Percentiles rank a stretch among this genome's conserved stretches.
Conservation (phyloP, 148 eudicot species). For the Persicaria tinctoria region DNA sequence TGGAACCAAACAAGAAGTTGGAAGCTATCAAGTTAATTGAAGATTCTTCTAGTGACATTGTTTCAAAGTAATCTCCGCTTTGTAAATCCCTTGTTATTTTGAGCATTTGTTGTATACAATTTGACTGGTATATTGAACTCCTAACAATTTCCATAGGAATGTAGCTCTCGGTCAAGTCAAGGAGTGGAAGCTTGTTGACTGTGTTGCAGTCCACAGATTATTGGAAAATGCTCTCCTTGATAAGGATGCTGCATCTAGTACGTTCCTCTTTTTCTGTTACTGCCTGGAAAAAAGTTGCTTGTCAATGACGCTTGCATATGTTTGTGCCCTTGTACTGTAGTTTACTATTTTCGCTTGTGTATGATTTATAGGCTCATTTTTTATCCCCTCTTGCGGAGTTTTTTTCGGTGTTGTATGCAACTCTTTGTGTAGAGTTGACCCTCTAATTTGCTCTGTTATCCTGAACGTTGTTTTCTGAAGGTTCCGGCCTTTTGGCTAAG, state of each 20-base stretch:
- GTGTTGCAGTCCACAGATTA: slow-evolving; percentile 70
- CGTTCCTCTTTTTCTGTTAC: slow-evolving; percentile 18
- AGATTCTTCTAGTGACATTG: slow-evolving; percentile 47
- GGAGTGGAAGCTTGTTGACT: slow-evolving; percentile 71
- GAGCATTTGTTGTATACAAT: not conserved
- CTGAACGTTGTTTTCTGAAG: not conserved
- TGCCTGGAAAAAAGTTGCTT: not conserved
- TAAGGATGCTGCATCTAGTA: slow-evolving; percentile 70
- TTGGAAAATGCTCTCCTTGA: slow-evolving; percentile 44
- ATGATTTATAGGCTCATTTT: not conserved
- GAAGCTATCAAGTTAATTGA: slow-evolving; percentile 71
- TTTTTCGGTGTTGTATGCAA: not conserved
- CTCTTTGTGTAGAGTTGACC: not conserved
- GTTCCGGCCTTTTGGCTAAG: not conserved
- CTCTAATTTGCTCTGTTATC: not conserved
- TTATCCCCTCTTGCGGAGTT: not conserved
- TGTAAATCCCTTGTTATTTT: not conserved
- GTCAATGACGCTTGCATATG: too few species aligned
- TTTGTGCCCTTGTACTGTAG: too few species aligned
- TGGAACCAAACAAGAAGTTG: slow-evolving; percentile 65
- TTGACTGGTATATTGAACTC: not conserved
- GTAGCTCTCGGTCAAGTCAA: slow-evolving; percentile 44
- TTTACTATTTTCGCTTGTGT: not conserved
- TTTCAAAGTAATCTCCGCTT: slow-evolving; percentile 39
- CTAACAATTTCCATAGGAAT: slow-evolving; percentile 30